Evolutionary conservation across 2,329 filamentous ascomycete genomes (phyloP), one percentile per base, ranked within the genome.

Genomic region (Colletotrichum sansevieriae): DNA sequence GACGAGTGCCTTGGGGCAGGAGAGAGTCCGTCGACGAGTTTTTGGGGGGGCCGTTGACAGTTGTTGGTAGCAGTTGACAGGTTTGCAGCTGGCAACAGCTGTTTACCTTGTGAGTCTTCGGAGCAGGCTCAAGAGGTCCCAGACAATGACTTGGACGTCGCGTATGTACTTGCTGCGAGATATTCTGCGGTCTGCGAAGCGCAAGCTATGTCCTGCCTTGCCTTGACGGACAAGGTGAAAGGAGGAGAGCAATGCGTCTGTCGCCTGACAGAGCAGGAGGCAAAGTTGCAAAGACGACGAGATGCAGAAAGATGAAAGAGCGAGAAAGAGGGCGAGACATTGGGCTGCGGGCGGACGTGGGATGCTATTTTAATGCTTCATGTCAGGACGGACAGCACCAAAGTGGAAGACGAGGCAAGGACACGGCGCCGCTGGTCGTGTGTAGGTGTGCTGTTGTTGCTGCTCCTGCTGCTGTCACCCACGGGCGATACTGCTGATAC

Each of bases 361-460:
- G 35, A 68, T 44, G 65, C 60, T 57, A 57, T 65, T 68, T 68
- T 33, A 66, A 58, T 58, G 44, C 39, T 46, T 64, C n/a, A 56
- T 29, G 41, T 55, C 33, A 25, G 35, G n/a, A 43, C 15, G 35
- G 25, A 43, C 15, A n/a, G 29, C 3, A 29, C 29, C 29, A 57
- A 41, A 44, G n/a, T 43, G 54, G 51, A 20, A 18, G 37, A 20
- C 35, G 12, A 41, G 51, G 51, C 33, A 18, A 35, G 37, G 37
- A n/a, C 15, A 35, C 20, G 29, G 49, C 49, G 22, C 7, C 15
- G 43, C 43, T 46, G n/a, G 15, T 20, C 12, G n/a, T 46, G 15
- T 22, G 18, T 18, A 18, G 18, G 18, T 18, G 18, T 18, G 18
- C 29, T 35, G 55, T 15, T 44, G n/a, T n/a, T 25, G 20, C 18